Conservation (phyloP, 169 alveolate species). For the Plasmodium yoelii region DNA sequence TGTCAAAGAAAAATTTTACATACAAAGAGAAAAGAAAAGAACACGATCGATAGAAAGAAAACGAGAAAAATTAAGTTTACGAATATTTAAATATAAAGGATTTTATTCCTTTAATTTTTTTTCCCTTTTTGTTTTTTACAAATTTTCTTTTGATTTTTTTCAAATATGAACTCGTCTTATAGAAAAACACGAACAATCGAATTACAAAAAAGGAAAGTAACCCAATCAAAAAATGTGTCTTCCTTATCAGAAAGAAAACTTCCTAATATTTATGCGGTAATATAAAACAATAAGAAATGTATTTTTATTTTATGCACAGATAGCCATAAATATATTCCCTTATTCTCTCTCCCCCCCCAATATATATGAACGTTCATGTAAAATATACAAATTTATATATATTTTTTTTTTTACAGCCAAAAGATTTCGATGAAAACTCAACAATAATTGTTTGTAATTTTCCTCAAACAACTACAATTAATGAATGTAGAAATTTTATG, state of each 20-base stretch:
- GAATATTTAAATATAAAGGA: not conserved
- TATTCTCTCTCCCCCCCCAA: too few species aligned
- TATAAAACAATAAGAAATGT: not conserved
- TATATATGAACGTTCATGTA: not conserved
- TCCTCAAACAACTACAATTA: slow-evolving; percentile 76
- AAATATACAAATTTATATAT: not conserved
- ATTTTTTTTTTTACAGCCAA: slow-evolving; percentile 75
- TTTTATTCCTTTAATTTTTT: not conserved
- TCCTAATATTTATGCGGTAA: slow-evolving; percentile 59
- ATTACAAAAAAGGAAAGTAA: slow-evolving; percentile 49
- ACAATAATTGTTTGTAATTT: slow-evolving; percentile 82
- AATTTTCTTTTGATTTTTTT: not conserved
- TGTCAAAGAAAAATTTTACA: too few species aligned
- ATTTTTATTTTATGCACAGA: too few species aligned
- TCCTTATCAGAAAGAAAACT: slow-evolving; percentile 49
- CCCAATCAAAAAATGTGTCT: slow-evolving; percentile 59
- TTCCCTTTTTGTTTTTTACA: not conserved
- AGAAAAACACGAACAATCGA: slow-evolving; percentile 27
- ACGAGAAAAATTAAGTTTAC: not conserved
- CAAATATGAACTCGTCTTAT: slow-evolving; percentile 13
- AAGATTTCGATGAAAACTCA: slow-evolving; percentile 83
- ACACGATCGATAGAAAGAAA: not conserved
- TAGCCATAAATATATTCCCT: too few species aligned
- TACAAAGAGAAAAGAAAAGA: not conserved
- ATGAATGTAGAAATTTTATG: slow-evolving; percentile 81